Evolutionary conservation across 495 filamentous ascomycete species (phyloP).

Genomic region (Hypoxylon lenormandii): DNA sequence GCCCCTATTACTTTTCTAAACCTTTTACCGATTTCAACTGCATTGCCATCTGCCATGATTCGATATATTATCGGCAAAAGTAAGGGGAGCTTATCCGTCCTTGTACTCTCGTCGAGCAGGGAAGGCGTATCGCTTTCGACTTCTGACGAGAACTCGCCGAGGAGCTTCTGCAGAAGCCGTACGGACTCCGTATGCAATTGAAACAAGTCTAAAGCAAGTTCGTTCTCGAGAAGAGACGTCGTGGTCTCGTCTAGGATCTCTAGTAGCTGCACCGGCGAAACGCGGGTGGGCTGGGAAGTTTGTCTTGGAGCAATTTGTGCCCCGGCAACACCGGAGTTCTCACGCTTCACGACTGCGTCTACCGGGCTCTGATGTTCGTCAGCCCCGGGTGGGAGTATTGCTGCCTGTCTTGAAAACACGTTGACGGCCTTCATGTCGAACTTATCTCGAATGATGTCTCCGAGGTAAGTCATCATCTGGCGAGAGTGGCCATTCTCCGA

Average conservation of each 20-base stretch:
- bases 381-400: slow-evolving; percentile 3
- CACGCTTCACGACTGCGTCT: background rate
- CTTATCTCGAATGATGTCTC: slow-evolving; percentile 7
- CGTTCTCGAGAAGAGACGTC: slow-evolving; percentile 39
- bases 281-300: slow-evolving; percentile 1
- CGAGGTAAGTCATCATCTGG: slow-evolving; percentile 1
- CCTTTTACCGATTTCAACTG: background rate
- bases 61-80: slow-evolving; percentile 6
- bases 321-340: background rate
- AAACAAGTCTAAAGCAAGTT: slow-evolving; percentile 46
- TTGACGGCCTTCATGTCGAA: background rate
- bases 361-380: background rate
- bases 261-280: slow-evolving; percentile 42
- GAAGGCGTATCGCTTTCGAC: slow-evolving; percentile 3
- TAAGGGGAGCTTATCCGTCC: background rate
- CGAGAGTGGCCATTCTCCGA: background rate
- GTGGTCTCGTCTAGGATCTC: slow-evolving; percentile 40
- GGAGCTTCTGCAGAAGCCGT: background rate
- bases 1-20: background rate
- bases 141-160: slow-evolving; percentile 9
- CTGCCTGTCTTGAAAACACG: slow-evolving; percentile 4
- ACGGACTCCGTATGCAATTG: slow-evolving; percentile 27
- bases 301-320: background rate
- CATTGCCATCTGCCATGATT: background rate
- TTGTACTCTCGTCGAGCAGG: slow-evolving; percentile 2